These are phyloP conservation scores for Pseudotsuga menziesii DNA, from an alignment of 75 land plant species.

Conservation along the genomic window DNA sequence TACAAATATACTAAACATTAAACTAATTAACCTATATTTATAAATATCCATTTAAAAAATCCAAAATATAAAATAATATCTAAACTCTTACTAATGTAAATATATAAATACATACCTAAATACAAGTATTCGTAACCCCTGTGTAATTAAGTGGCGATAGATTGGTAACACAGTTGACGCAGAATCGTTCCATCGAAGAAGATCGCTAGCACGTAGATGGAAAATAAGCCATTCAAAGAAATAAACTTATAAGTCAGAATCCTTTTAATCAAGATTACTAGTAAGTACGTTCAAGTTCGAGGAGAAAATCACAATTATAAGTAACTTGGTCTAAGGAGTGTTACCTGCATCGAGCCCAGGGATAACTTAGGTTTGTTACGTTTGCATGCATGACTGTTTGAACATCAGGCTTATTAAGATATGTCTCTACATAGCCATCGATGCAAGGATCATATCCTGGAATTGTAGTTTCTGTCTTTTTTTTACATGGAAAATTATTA, in stretches of 20 bases:
- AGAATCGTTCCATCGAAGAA: slow-evolving; percentile 45
- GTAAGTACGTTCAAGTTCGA: too few relatives aligned
- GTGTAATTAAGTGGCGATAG: slow-evolving; percentile 64
- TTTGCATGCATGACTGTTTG: slow-evolving; percentile 78
- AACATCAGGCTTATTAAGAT: slow-evolving; percentile 59
- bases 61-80: too few relatives aligned
- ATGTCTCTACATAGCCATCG: slow-evolving; percentile 27
- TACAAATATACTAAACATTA: too few relatives aligned
- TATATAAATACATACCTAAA: too few relatives aligned
- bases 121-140: slow-evolving; percentile 53
- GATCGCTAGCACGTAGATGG: slow-evolving; percentile 9
- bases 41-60: too few relatives aligned
- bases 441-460: slow-evolving; percentile 57
- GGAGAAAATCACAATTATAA: background rate
- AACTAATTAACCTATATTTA: too few relatives aligned
- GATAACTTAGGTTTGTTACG: slow-evolving; percentile 22
- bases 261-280: too few relatives aligned
- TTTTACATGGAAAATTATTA: too few relatives aligned
- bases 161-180: slow-evolving; percentile 72
- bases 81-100: too few relatives aligned
- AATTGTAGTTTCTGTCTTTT: background rate
- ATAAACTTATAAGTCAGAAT: background rate
- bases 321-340: too few relatives aligned
- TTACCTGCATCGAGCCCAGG: slow-evolving; percentile 59
- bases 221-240: slow-evolving; percentile 43